These are phyloP conservation scores for Kwoniella newhampshirensis DNA, from an alignment of 768 basidiomycete genomes.

Conservation along the genomic window DNA sequence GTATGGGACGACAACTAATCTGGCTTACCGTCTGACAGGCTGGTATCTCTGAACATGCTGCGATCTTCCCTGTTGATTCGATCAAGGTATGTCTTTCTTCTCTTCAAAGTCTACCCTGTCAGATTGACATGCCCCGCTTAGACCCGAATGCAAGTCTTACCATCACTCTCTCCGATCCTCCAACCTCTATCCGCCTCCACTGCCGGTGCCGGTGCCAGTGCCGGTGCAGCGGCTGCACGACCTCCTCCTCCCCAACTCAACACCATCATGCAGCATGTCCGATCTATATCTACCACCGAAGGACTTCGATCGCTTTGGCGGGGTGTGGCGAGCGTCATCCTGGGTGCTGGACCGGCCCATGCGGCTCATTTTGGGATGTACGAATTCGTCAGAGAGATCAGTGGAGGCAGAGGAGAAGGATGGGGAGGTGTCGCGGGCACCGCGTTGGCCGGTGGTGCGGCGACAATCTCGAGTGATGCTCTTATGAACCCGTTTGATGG, in stretches of 20 bases:
- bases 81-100: conserved; percentile 87
- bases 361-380: conserved; percentile 96
- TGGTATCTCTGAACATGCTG: conserved; percentile 97
- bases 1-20: too few relatives aligned
- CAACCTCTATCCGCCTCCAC: conserved; percentile 18
- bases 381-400: conserved; percentile 89
- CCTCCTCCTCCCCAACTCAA: conserved; percentile 26
- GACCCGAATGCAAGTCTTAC: conserved; percentile 95
- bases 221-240: conserved; percentile 16
- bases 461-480: conserved; percentile 92
- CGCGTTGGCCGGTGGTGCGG: conserved; percentile 91
- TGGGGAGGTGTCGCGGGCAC: conserved; percentile 79
- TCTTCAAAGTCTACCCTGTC: too few relatives aligned
- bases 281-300: conserved; percentile 81
- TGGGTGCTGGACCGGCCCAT: conserved; percentile 97
- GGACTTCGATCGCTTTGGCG: conserved; percentile 89
- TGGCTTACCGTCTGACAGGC: too few relatives aligned
- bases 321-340: conserved; percentile 90
- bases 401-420: conserved; percentile 69
- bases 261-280: conserved; percentile 49
- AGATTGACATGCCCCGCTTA: conserved; percentile 50
- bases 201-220: conserved; percentile 2
- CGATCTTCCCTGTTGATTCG: conserved; percentile 97
- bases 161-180: conserved; percentile 40
- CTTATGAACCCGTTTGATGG: conserved; percentile 99